A percentile compares a stretch with the other conserved stretches of the same genome.
Conservation (phyloP, 345 rosid species). For the Syzygium aromaticum region DNA sequence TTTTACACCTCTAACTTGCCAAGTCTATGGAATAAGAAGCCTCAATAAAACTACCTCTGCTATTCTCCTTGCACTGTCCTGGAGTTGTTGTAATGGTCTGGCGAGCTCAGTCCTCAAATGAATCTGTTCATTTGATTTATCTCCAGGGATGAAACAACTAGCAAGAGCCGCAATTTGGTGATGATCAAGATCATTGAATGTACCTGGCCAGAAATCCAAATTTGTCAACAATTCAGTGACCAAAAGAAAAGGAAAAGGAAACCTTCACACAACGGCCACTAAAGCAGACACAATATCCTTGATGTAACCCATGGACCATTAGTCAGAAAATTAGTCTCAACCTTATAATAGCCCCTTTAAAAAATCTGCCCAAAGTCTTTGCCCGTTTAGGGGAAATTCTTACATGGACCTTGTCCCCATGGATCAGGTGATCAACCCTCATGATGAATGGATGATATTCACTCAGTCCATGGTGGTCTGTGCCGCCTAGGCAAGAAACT, state of each 20-base stretch:
- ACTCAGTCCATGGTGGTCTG: neutral
- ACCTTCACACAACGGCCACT: neutral
- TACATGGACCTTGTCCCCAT: neutral
- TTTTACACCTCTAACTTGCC: neutral
- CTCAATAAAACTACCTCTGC: conserved; percentile 58
- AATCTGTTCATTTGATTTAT: conserved; percentile 82
- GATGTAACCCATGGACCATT: neutral
- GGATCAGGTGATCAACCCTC: neutral
- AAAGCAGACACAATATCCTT: neutral
- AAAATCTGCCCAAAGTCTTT: neutral
- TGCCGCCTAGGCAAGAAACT: neutral
- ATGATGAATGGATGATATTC: neutral
- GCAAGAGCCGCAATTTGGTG: conserved; percentile 98
- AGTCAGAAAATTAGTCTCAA: neutral
- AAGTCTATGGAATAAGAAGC: neutral
- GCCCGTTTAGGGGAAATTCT: neutral
- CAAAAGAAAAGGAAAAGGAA: neutral
- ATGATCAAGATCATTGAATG: conserved; percentile 92
- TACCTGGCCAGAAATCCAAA: conserved; percentile 45
- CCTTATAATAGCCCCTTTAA: neutral
- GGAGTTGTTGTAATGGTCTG: conserved; percentile 90
- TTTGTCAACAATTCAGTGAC: neutral
- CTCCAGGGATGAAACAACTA: conserved; percentile 98
- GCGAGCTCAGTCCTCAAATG: conserved; percentile 83
- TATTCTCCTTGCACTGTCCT: conserved; percentile 91